Evolutionary conservation across 2,329 filamentous ascomycete species (phyloP).

Genomic region (Elsinoe australis): DNA sequence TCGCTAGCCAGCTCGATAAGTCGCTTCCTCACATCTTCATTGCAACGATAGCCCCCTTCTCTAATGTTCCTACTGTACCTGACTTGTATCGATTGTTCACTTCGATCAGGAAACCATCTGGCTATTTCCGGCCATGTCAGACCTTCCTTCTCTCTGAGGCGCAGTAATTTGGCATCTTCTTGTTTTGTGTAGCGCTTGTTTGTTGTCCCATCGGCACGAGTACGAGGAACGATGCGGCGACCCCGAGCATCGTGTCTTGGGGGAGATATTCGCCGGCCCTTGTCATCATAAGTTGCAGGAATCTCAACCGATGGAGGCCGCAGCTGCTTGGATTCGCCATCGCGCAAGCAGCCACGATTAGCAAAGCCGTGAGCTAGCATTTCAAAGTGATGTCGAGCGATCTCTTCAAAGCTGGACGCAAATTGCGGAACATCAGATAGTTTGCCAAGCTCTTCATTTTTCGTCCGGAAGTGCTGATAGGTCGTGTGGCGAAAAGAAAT

Average conservation of each 20-base stretch:
- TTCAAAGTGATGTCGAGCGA: constrained; percentile 7
- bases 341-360: constrained; percentile 2
- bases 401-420: neutral
- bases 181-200: constrained; percentile 23
- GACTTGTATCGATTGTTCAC: constrained; percentile 25
- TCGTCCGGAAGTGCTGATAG: too few relatives aligned
- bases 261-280: neutral
- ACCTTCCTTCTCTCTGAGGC: constrained; percentile 36
- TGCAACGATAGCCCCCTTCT: too few relatives aligned
- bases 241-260: neutral
- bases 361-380: constrained; percentile 13
- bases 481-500: too few relatives aligned
- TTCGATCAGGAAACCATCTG: constrained; percentile 30
- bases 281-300: neutral
- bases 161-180: constrained; percentile 32
- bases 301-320: neutral
- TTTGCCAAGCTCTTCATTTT: too few relatives aligned
- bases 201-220: neutral
- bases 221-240: neutral
- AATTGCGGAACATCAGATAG: too few relatives aligned
- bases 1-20: constrained; percentile 2
- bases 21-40: too few relatives aligned
- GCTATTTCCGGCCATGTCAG: constrained; percentile 33
- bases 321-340: neutral
- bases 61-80: constrained; percentile 23